phyloP scores from a whole-genome alignment of 2,329 filamentous ascomycete genomes.

The Setomelanomma holmii region DNA sequence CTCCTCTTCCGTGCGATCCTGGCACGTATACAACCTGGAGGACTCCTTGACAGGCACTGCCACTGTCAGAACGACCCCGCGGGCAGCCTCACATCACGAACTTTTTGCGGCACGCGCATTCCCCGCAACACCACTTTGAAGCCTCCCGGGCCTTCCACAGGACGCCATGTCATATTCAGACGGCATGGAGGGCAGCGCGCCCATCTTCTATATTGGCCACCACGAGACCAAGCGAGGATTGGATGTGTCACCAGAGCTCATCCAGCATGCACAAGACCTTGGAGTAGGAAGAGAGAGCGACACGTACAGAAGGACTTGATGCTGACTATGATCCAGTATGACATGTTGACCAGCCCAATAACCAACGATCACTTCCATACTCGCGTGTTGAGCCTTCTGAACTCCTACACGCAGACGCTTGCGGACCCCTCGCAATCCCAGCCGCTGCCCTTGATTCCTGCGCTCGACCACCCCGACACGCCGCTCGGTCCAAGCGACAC shows the following conservation, averaged over 20 bases:
- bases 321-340: conserved; percentile 65
- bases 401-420: conserved; percentile 59
- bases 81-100: background rate
- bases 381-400: conserved; percentile 69
- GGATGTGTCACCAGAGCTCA: conserved; percentile 68
- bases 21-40: too few relatives aligned
- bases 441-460: conserved; percentile 58
- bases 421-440: conserved; percentile 53
- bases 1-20: background rate
- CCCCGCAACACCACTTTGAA: conserved; percentile 12
- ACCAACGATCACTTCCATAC: conserved; percentile 76
- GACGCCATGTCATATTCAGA: conserved; percentile 39
- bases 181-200: conserved; percentile 47
- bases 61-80: background rate
- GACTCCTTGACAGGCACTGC: background rate
- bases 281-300: conserved; percentile 65
- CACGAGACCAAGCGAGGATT: conserved; percentile 71
- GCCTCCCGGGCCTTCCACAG: background rate
- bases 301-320: background rate
- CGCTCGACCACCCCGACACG: conserved; percentile 82
- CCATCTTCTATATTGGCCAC: conserved; percentile 74
- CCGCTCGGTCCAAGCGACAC: conserved; percentile 71
- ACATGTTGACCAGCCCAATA: conserved; percentile 79
- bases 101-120: background rate
- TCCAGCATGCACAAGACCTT: conserved; percentile 71